These are phyloP conservation scores for Eremochloa ophiuroides DNA, from an alignment of 176 grass and related monocot species.

Conservation along the genomic window DNA sequence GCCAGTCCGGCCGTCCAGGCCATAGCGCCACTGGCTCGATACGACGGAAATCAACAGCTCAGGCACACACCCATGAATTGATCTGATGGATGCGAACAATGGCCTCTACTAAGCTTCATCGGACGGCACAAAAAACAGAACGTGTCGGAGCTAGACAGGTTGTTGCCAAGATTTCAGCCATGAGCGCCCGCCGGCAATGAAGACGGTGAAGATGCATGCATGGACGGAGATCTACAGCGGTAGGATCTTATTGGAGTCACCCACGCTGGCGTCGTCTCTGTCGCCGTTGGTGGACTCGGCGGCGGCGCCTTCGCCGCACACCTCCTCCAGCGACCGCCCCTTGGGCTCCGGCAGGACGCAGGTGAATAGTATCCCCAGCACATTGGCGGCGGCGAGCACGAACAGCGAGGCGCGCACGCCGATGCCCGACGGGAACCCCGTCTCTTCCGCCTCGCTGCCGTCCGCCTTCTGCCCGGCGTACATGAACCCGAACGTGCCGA, in stretches of 20 bases:
- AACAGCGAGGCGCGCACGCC: conserved; percentile 66
- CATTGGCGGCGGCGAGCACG: conserved; percentile 39
- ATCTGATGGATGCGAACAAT: too few species aligned
- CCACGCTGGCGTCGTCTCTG: background rate
- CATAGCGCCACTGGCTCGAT: too few species aligned
- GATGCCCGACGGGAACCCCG: conserved; percentile 59
- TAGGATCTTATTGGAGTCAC: background rate
- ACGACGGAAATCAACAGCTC: too few species aligned
- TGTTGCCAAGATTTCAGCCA: background rate
- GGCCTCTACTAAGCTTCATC: too few species aligned
- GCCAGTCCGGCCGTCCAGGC: too few species aligned
- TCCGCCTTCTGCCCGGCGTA: conserved; percentile 64
- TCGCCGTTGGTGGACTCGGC: conserved; percentile 16
- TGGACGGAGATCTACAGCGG: background rate
- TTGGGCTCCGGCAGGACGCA: conserved; percentile 54
- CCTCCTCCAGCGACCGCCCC: conserved; percentile 57
- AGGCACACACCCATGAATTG: too few species aligned
- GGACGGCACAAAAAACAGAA: too few species aligned
- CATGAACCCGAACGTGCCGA: conserved; percentile 67
- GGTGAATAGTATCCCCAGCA: conserved; percentile 40
- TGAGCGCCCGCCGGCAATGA: background rate
- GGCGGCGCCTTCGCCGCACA: conserved; percentile 48
- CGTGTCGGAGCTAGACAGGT: too few species aligned
- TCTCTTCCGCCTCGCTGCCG: background rate
- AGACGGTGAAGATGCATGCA: background rate